A percentile compares a stretch with the other conserved stretches of the same genome.
phyloP scores from a whole-genome alignment of 177 flowering plant species.

The Vitis hybrid region DNA sequence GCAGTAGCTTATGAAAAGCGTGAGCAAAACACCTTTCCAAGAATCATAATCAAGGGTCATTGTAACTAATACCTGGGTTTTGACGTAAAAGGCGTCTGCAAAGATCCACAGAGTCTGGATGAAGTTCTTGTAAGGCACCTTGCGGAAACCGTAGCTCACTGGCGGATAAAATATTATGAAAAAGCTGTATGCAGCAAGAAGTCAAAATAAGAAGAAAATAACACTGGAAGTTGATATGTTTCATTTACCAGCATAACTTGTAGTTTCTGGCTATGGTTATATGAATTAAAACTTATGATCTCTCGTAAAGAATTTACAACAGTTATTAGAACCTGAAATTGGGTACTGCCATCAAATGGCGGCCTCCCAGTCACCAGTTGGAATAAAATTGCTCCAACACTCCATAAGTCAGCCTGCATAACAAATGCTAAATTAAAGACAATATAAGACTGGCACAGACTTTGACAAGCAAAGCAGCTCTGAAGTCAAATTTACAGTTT shows the following conservation, averaged over 20 bases:
- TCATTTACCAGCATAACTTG: neutral
- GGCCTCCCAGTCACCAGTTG: conserved; percentile 73
- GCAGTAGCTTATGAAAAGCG: neutral
- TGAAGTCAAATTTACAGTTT: neutral
- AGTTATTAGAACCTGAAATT: conserved; percentile 45
- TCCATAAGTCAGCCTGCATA: conserved; percentile 79
- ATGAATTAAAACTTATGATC: neutral
- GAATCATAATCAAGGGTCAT: neutral
- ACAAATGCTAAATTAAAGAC: neutral
- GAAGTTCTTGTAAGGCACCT: conserved; percentile 36
- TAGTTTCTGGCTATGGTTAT: neutral
- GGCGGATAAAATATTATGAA: conserved; percentile 54
- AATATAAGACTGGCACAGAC: neutral
- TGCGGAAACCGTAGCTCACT: conserved; percentile 50
- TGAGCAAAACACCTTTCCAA: neutral
- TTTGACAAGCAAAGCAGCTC: neutral
- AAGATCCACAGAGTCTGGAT: conserved; percentile 55
- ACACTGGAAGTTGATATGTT: neutral
- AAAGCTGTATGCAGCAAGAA: conserved; percentile 40
- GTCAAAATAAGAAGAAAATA: neutral
- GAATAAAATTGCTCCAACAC: conserved; percentile 71
- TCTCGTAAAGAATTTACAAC: neutral
- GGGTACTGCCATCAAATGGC: conserved; percentile 63
- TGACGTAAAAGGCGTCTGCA: conserved; percentile 60
- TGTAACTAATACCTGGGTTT: conserved; percentile 45